Base-by-base conservation (phyloP, 495 filamentous ascomycete species). In the Hyphodiscus hymeniophilus region DNA sequence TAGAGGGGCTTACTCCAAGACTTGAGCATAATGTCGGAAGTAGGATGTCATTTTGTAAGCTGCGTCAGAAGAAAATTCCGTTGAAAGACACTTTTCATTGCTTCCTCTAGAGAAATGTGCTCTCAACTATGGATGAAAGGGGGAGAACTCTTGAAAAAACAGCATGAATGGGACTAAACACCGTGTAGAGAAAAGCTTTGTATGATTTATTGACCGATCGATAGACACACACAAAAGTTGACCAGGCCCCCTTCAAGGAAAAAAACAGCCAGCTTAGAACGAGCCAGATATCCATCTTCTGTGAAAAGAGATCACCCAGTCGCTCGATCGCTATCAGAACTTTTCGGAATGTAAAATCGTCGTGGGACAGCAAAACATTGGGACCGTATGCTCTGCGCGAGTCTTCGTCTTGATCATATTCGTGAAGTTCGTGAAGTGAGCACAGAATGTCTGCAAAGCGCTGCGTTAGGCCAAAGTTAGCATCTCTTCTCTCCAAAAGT, bases 271-370 rank as follows among this genome's bases (percentile, higher is more conserved):
- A 55, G 41, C 49, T 46, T 43, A 42, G 18, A 44, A 20, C 15
- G 16, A 59, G 41, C 48, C 51, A 58, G 38, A 43, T 42, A 52
- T 47, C 51, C 45, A 33, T 45, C 47, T 33, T 54, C 50, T 30
- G 48, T 10, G 26, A 43, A 58, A 43, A 54, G 55, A 58, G 49
- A 52, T 49, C 50, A 53, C 58, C 58, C 46, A 55, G 54, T 54
- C 52, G 55, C 50, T 58, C 58, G 42, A 61, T 46, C 59, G 51
- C 53, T 56, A 59, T 53, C 59, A 59, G 52, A 61, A 61, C 55
- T 59, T 61, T 61, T 61, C 53, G 52, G 53, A 61, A 59, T 61
- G 52, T 52, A 58, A 61, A 58, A 49, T 55, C 45, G 42, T 56
- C 53, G 52, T 35, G 51, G 36, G 41, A 48, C 35, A 52, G 56